A percentile compares a stretch with the other conserved stretches of the same genome.
phyloP scores from a whole-genome alignment of 2,329 filamentous ascomycete species.

The Magnaporthiopsis rhizophila region DNA sequence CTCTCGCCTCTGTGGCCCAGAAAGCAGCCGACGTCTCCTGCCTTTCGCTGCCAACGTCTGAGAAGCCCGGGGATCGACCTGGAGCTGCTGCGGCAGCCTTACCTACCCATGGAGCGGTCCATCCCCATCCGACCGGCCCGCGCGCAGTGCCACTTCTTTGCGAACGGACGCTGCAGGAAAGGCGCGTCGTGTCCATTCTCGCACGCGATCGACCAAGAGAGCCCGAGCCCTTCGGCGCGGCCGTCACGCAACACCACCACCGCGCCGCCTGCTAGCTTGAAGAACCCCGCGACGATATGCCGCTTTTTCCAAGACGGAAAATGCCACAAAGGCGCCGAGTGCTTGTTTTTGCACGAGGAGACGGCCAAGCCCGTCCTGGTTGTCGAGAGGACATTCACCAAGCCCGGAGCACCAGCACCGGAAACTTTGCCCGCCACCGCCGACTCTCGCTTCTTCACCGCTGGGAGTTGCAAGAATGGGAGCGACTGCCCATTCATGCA shows the following conservation, averaged over 20 bases:
- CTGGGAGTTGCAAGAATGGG: constrained; percentile 6
- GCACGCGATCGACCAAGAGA: neutral
- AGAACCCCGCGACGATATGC: neutral
- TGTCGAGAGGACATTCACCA: too few species aligned
- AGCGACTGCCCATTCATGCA: constrained; percentile 9
- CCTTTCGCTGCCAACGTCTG: too few species aligned
- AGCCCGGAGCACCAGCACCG: too few species aligned
- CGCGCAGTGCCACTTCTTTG: neutral
- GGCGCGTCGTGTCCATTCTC: neutral
- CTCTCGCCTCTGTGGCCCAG: too few species aligned
- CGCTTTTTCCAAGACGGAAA: neutral
- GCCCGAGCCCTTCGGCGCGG: neutral
- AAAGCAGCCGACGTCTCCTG: too few species aligned
- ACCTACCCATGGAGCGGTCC: too few species aligned
- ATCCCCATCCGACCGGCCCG: too few species aligned
- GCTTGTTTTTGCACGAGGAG: neutral
- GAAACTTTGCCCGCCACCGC: too few species aligned
- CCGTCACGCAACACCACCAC: too few species aligned
- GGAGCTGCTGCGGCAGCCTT: too few species aligned
- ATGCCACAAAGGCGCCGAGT: neutral
- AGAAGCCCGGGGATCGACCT: too few species aligned
- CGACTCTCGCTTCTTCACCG: constrained; percentile 1
- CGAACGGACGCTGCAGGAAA: neutral
- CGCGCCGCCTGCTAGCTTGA: too few species aligned
- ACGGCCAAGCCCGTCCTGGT: neutral